A percentile compares a stretch with the other conserved stretches of the same genome.
Conservation (phyloP, 2,329 filamentous ascomycete species). For the Coniochaeta sp. region DNA sequence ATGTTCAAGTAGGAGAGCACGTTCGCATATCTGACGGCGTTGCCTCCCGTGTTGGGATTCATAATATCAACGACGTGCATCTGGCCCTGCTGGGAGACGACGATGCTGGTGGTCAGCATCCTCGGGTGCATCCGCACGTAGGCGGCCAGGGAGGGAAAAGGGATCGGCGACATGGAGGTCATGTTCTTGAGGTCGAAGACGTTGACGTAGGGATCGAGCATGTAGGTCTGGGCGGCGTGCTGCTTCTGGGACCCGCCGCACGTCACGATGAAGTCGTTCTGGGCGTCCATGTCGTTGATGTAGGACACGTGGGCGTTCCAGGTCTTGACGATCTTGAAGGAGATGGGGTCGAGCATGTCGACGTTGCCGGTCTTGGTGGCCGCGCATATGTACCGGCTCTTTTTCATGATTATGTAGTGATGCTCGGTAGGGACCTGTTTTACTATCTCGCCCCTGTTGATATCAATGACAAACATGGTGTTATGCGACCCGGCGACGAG, state of each 20-base stretch:
- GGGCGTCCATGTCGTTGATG: constrained; percentile 95
- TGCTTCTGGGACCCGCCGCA: constrained; percentile 88
- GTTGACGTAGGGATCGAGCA: constrained; percentile 88
- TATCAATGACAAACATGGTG: constrained; percentile 71
- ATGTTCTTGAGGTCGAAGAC: constrained; percentile 94
- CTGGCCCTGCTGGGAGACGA: constrained; percentile 85
- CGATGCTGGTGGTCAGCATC: constrained; percentile 90
- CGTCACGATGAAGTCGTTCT: constrained; percentile 90
- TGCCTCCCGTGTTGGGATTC: constrained; percentile 84
- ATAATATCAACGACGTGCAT: constrained; percentile 94
- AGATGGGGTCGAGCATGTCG: constrained; percentile 76
- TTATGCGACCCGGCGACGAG: constrained; percentile 82
- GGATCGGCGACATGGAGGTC: constrained; percentile 79
- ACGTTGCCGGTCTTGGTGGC: constrained; percentile 78
- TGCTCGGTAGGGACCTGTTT: constrained; percentile 65
- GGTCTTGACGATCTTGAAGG: constrained; percentile 70
- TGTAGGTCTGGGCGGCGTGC: constrained; percentile 59
- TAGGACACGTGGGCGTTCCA: constrained; percentile 87
- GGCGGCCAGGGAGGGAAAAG: constrained; percentile 85
- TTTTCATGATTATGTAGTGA: constrained; percentile 88
- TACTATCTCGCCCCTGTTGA: constrained; percentile 63
- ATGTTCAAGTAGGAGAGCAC: constrained; percentile 67
- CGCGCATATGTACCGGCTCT: constrained; percentile 83
- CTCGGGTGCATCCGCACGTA: constrained; percentile 95
- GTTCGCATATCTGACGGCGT: constrained; percentile 77